Base-by-base conservation (phyloP, 2,329 filamentous ascomycete genomes). In the Pseudodiploospora longispora region DNA sequence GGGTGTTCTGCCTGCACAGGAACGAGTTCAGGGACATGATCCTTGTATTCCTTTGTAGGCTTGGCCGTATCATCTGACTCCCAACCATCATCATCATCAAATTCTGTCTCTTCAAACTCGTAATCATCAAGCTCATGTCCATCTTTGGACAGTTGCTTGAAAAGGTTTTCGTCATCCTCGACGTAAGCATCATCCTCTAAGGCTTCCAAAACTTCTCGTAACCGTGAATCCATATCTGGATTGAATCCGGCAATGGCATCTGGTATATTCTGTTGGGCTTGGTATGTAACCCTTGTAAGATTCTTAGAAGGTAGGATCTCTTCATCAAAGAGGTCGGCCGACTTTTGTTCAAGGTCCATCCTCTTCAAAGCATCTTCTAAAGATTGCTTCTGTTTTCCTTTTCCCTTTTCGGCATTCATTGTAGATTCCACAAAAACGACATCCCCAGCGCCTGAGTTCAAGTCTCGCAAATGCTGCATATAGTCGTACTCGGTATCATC, bases 401-500 rank as follows among this genome's bases (percentile, higher is more conserved):
- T 90, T 27, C 68, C 72, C 63, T 87, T 86, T 52, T 76, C 78
- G 44, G 75, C 75, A n/a, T 72, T 61, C 9, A 71, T 65, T 42
- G 78, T 75, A n/a, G 78, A 75, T 54, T 96, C 89, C 34, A 98
- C 76, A 59, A 95, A 97, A 39, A 90, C 82, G 30, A 84, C 80
- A 44, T 89, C 83, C 30, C 86, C 86, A 4, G 49, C 48, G 5
- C 77, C 87, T 36, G 71, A 65, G 46, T 83, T 83, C n/a, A 98
- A 70, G 56, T 97, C 93, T 44, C 89, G 85, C 75, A 98, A 72
- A 66, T 98, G 93, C 66, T 98, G 93, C 93, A 98, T 98, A 69
- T 98, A 98, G 66, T 98, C 93, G 67, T 98, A 98, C 59, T 87
- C 79, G 52, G 87, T 85, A 67, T 98, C 93, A 66, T 98, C 94